Evolutionary conservation across 1,284 basidiomycete species (phyloP).

Genomic region (Moniliophthora roreri): DNA sequence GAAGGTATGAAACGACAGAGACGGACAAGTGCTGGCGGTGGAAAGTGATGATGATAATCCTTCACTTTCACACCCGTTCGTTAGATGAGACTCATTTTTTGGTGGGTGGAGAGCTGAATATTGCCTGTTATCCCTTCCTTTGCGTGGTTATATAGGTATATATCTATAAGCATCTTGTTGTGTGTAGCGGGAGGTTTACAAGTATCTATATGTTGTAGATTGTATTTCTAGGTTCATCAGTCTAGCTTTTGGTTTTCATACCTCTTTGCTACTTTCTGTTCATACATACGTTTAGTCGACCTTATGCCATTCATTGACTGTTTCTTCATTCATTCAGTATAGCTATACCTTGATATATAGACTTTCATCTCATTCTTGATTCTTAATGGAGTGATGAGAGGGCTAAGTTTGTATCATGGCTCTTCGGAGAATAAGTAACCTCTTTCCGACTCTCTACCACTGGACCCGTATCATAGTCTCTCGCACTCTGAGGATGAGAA

Average conservation of each 20-base stretch:
- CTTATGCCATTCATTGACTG: conserved; percentile 11
- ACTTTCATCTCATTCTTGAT: too few relatives aligned
- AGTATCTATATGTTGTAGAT: conserved; percentile 17
- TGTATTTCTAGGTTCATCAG: conserved; percentile 13
- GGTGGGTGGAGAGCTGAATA: conserved; percentile 11
- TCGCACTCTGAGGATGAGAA: too few relatives aligned
- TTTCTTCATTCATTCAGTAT: conserved; percentile 10
- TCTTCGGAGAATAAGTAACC: too few relatives aligned
- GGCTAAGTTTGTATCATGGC: too few relatives aligned
- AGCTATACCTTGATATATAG: too few relatives aligned
- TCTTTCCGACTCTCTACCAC: too few relatives aligned
- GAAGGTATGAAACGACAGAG: conserved; percentile 76
- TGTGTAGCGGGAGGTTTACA: not conserved
- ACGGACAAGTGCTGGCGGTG: conserved; percentile 43
- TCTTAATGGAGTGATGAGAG: too few relatives aligned
- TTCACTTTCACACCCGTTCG: too few relatives aligned
- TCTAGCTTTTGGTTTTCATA: not conserved
- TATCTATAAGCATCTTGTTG: not conserved
- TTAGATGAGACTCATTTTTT: conserved; percentile 17
- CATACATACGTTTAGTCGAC: not conserved
- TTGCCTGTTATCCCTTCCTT: conserved; percentile 4
- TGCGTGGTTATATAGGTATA: conserved; percentile 9
- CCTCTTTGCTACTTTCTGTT: conserved; percentile 1
- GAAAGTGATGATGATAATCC: conserved; percentile 33
- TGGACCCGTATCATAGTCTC: too few relatives aligned